These are phyloP conservation scores for Fusarium algeriense DNA, from an alignment of 2,329 filamentous ascomycete genomes.

Conservation along the genomic window DNA sequence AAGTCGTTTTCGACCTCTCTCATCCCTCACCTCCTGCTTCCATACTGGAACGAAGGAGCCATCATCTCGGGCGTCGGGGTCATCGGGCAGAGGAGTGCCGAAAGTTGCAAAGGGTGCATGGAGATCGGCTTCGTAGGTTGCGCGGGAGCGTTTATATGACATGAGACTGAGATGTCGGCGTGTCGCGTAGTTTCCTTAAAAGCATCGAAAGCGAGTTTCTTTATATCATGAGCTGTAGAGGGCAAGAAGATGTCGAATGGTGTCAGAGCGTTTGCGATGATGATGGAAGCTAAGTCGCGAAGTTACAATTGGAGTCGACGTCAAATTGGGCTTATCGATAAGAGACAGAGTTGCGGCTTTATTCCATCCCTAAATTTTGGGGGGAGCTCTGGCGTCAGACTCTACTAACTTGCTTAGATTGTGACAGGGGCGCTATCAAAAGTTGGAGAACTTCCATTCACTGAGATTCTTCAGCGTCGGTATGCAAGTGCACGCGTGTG, in stretches of 20 bases:
- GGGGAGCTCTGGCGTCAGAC: constrained; percentile 1
- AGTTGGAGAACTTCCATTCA: constrained; percentile 21
- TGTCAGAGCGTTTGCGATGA: constrained; percentile 5
- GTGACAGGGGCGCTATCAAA: constrained; percentile 21
- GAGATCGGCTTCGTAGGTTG: constrained; percentile 81
- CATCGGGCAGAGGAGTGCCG: constrained; percentile 87
- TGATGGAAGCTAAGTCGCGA: constrained; percentile 19
- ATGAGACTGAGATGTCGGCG: constrained; percentile 58
- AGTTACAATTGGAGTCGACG: constrained; percentile 27
- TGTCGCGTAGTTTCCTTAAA: constrained; percentile 13
- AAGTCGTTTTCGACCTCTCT: constrained; percentile 87
- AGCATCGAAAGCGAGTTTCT: constrained; percentile 21
- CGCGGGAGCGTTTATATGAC: constrained; percentile 83
- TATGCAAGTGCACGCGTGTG: constrained; percentile 29
- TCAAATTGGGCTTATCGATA: constrained; percentile 40
- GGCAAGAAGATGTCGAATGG: not conserved
- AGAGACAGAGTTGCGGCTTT: constrained; percentile 27
- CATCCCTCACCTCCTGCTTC: constrained; percentile 98
- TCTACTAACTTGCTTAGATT: not conserved
- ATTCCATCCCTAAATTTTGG: constrained; percentile 5
- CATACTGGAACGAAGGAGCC: constrained; percentile 94
- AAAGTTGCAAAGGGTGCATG: constrained; percentile 81
- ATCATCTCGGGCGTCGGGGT: constrained; percentile 84
- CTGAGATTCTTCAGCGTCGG: constrained; percentile 14
- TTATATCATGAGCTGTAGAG: constrained; percentile 2